Evolutionary conservation across 768 basidiomycete genomes (phyloP), one percentile per base, ranked within the genome.

Genomic region (Lactarius sanguifluus): DNA sequence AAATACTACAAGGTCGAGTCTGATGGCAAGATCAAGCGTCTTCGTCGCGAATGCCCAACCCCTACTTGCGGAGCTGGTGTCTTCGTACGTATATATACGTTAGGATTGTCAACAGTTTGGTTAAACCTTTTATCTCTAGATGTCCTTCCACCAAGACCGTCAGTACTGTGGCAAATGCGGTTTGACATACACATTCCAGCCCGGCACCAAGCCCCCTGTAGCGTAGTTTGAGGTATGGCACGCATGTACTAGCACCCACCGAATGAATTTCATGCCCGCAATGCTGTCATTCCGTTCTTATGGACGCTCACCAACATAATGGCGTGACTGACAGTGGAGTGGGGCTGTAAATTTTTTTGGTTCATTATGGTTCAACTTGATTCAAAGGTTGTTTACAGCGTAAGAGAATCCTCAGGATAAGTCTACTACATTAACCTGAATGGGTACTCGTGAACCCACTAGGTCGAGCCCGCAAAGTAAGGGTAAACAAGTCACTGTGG

Each of bases 11-110:
- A 68, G 57, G 68, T 99, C 73, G 96, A 98, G 81, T 96, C 95
- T 56, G 96, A 98, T 73, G 97, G 96, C 78, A 98, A 97, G 83
- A 96, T 98, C 85, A 97, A 97, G 86, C 94, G 97, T 77, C 88
- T 99, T 68, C 88, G 96, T 76, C 93, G 97, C 72, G 96, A 98
- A 79, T 99, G 97, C 82, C 82, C 87, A 65, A 83, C 83, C 64
- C 87, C 89, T 71, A 89, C 89, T 78, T 92, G 90, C 69, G 91
- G 91, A 79, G 90, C 90, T 70, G 90, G 90, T 77, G 84, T 91
- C 80, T 92, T 92, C 76, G 90, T 92, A 78, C 68, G 89, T 81
- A 23, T 5, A 60, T 20, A 28, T 41, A 30, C 28, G 43, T 57
- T 18, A 12, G 41, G n/a, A 16, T 13, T 2, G n/a, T 25, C 30